Conservation (phyloP, 768 basidiomycete species). For the Tylopilus intermedius region DNA sequence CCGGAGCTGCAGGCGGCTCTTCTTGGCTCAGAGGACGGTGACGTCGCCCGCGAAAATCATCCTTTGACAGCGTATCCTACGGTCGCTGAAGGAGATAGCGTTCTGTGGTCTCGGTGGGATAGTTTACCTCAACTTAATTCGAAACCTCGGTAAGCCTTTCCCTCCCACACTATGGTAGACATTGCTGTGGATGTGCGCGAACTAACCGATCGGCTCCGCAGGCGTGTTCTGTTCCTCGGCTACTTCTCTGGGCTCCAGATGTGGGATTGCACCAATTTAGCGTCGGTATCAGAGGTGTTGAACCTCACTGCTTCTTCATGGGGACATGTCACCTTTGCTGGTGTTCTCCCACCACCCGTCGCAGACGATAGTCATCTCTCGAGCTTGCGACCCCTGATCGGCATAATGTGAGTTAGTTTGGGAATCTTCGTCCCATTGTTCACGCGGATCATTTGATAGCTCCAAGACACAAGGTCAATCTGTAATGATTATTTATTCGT, state of each 20-base stretch:
- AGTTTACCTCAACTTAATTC: slow-evolving; percentile 15
- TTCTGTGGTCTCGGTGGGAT: slow-evolving; percentile 35
- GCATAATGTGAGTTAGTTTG: slow-evolving; percentile 29
- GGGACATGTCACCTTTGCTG: slow-evolving; percentile 36
- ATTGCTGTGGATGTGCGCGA: slow-evolving; percentile 1
- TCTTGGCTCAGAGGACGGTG: slow-evolving; percentile 23
- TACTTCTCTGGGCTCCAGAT: slow-evolving; percentile 52
- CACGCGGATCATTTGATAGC: slow-evolving; percentile 10
- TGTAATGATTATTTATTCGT: slow-evolving; percentile 41
- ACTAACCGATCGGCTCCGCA: slow-evolving; percentile 13
- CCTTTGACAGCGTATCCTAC: slow-evolving; percentile 27
- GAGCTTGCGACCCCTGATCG: slow-evolving; percentile 33
- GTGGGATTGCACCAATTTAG: slow-evolving; percentile 58
- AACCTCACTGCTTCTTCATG: slow-evolving; percentile 40
- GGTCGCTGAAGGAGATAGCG: slow-evolving; percentile 26
- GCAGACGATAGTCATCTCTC: slow-evolving; percentile 27
- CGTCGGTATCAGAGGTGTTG: slow-evolving; percentile 47
- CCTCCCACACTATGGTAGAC: not conserved
- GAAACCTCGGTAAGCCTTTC: slow-evolving; percentile 17
- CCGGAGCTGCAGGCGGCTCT: slow-evolving; percentile 10
- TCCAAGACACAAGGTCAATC: slow-evolving; percentile 23
- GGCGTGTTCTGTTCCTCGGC: slow-evolving; percentile 49
- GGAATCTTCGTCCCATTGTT: not conserved
- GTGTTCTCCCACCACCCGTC: slow-evolving; percentile 35
- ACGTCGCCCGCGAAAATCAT: slow-evolving; percentile 10